Base-by-base conservation (phyloP, 2,329 filamentous ascomycete species). In the Colletotrichum caudatum region DNA sequence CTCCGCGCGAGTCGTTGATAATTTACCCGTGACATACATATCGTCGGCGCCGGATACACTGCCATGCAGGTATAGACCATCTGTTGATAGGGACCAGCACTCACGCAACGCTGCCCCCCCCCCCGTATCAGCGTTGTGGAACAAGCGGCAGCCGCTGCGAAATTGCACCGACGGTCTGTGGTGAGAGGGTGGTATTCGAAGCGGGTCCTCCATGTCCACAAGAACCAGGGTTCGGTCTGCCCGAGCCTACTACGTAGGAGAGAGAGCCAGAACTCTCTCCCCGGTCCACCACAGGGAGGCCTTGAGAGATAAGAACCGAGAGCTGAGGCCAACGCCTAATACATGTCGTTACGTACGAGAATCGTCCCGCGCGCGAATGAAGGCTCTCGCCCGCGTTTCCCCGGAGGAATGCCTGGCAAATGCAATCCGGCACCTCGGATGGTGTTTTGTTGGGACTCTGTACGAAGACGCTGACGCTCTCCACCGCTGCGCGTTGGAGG, bases 251-350 rank as follows among this genome's bases (percentile, higher is more conserved):
- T n/a, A n/a, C n/a, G n/a, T n/a, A n/a, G n/a, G n/a, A n/a, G 35
- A 35, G 20, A 46, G 41, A 53, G 26, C 53, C 68, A 29, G 29
- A 29, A 3, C 3, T 4, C 29, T 29, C 29, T 29, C 69, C 50
- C 9, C 54, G 35, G 6, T 9, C 53, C 68, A 67, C 58, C 26
- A 20, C 33, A 46, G 14, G 33, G 46, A 50, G 9, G 35, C 62
- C 50, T 64, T 53, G 65, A 60, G 65, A 71, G 69, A 71, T 71
- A 71, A 71, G 69, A 71, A 59, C 53, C 69, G 65, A 71, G 66
- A 69, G 69, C 69, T 59, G 59, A 69, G 69, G 39, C 69, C 69
- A 71, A 69, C 69, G 69, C 57, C 65, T 60, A 71, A 64, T 53
- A 54, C 12, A 54, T 53, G 53, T 39, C 37, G 50, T 71, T 71